phyloP scores from a whole-genome alignment of 2,329 filamentous ascomycete species.

The Phyllosticta citriasiana region DNA sequence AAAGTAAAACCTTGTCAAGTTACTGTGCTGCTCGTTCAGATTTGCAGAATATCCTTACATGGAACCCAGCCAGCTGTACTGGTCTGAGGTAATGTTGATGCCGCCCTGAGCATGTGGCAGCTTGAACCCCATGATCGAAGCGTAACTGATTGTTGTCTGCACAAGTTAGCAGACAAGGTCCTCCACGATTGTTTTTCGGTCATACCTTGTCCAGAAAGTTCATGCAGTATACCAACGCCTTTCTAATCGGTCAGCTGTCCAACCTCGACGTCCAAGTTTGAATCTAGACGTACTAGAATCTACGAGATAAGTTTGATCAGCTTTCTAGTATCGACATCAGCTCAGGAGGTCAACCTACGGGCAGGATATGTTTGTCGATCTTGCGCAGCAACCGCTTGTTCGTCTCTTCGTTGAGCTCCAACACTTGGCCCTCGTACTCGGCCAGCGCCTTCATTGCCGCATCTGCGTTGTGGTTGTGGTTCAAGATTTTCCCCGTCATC shows the following conservation, averaged over 20 bases:
- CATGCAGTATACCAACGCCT: conserved; percentile 44
- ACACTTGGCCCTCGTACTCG: conserved; percentile 38
- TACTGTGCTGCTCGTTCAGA: not conserved
- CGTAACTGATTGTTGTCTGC: conserved; percentile 40
- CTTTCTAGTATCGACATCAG: not conserved
- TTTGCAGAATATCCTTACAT: conserved; percentile 20
- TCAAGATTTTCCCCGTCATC: not conserved
- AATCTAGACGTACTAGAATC: not conserved
- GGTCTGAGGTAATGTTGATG: conserved; percentile 36
- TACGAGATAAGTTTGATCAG: not conserved
- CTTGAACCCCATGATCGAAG: conserved; percentile 41
- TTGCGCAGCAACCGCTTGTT: conserved; percentile 49
- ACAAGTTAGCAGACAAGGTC: not conserved
- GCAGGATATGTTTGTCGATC: conserved; percentile 55
- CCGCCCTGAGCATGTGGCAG: conserved; percentile 27
- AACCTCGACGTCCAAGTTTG: not conserved
- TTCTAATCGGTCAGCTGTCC: not conserved
- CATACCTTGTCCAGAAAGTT: conserved; percentile 49
- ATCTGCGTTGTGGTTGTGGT: conserved; percentile 49
- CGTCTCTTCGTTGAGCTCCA: conserved; percentile 46
- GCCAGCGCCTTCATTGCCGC: conserved; percentile 50
- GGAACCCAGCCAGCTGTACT: conserved; percentile 43
- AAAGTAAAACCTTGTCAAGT: conserved; percentile 35
- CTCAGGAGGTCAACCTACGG: conserved; percentile 20
- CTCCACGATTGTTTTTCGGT: not conserved